Percentiles rank a stretch among this genome's conserved stretches.
phyloP scores from a whole-genome alignment of 495 filamentous ascomycete genomes.

The Talaromyces borbonicus region DNA sequence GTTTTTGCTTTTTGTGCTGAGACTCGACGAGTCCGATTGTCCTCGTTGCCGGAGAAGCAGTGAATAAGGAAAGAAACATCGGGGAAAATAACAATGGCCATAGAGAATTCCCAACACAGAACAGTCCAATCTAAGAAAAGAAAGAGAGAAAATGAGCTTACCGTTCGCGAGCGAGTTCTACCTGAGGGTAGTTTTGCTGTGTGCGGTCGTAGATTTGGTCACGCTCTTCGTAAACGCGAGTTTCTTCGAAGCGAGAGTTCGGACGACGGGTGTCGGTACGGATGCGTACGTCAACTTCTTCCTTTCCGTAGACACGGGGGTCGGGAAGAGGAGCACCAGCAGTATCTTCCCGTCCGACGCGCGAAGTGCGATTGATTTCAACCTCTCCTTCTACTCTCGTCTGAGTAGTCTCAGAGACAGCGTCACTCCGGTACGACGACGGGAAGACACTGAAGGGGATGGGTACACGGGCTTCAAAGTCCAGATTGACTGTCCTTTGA shows the following conservation, averaged over 20 bases:
- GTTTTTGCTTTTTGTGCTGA: neutral
- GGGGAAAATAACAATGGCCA: conserved; percentile 4
- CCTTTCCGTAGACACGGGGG: conserved; percentile 60
- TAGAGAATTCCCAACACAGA: too few relatives aligned
- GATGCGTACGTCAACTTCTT: conserved; percentile 69
- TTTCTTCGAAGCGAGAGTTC: conserved; percentile 46
- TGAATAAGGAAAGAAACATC: too few relatives aligned
- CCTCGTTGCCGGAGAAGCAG: too few relatives aligned
- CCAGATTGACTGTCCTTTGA: conserved; percentile 89
- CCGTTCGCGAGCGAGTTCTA: conserved; percentile 48
- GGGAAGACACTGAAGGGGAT: conserved; percentile 99
- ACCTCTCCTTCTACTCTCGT: conserved; percentile 83
- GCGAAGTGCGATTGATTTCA: conserved; percentile 63
- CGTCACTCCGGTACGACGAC: conserved; percentile 91
- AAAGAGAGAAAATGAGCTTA: conserved; percentile 19
- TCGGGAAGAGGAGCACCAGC: conserved; percentile 57
- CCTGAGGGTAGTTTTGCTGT: conserved; percentile 28
- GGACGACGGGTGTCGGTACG: conserved; percentile 58
- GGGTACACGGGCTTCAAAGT: conserved; percentile 99
- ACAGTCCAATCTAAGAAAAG: too few relatives aligned
- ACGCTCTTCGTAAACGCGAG: conserved; percentile 43
- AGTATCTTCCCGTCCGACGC: conserved; percentile 93
- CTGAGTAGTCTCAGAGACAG: conserved; percentile 68
- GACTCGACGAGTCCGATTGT: too few relatives aligned
- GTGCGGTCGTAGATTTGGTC: conserved; percentile 18